Percentiles rank a stretch among this genome's conserved stretches.
phyloP scores from a whole-genome alignment of 1,139 yeast species.

The Kodamaea derodonti region DNA sequence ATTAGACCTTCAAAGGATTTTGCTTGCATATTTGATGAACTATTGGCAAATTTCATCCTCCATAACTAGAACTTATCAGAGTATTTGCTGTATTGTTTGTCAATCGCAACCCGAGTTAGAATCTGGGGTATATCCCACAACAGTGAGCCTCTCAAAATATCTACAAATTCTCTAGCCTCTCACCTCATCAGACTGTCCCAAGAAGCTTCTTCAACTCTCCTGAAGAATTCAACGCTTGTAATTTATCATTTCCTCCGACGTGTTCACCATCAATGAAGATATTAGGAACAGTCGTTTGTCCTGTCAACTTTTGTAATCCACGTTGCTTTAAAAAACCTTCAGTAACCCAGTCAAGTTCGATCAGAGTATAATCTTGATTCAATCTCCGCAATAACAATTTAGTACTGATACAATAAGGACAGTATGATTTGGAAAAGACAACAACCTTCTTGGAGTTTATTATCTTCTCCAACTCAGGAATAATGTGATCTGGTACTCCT shows the following conservation, averaged over 20 bases:
- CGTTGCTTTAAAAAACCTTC: slow-evolving; percentile 17
- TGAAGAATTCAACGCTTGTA: slow-evolving; percentile 10
- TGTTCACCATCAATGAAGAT: slow-evolving; percentile 14
- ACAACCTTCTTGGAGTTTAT: slow-evolving; percentile 19
- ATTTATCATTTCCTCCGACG: slow-evolving; percentile 15
- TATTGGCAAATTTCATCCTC: too few species aligned
- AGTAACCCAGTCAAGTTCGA: slow-evolving; percentile 20
- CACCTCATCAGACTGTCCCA: not conserved
- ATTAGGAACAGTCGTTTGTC: slow-evolving; percentile 16
- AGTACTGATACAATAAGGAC: slow-evolving; percentile 27
- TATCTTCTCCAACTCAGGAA: slow-evolving; percentile 15
- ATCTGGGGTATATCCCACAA: too few species aligned
- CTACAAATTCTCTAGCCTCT: too few species aligned
- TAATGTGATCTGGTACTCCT: slow-evolving; percentile 16
- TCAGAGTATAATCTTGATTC: slow-evolving; percentile 14
- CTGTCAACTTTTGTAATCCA: slow-evolving; percentile 12
- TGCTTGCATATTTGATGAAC: too few species aligned
- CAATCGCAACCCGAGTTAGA: too few species aligned
- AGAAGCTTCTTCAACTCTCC: slow-evolving; percentile 9
- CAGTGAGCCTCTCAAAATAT: too few species aligned
- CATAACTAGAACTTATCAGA: too few species aligned
- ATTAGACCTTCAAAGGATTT: too few species aligned
- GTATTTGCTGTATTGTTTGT: too few species aligned
- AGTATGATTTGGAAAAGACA: slow-evolving; percentile 23
- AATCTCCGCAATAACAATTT: slow-evolving; percentile 17